A percentile compares a stretch with the other conserved stretches of the same genome.
These are phyloP conservation scores for Ceratopteris richardii DNA, from an alignment of 75 land plant genomes.

Conservation along the genomic window DNA sequence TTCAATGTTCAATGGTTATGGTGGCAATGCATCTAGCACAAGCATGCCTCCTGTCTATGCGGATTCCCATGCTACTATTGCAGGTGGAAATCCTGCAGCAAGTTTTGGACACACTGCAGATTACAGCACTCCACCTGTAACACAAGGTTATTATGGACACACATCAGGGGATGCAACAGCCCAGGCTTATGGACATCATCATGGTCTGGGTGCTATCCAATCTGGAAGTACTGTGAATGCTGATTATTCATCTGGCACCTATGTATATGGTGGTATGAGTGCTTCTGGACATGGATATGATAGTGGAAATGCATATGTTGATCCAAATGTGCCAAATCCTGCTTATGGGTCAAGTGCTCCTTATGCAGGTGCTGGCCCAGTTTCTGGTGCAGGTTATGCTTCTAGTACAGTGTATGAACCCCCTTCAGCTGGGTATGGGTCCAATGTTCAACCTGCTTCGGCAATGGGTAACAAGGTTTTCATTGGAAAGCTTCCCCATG, in stretches of 20 bases:
- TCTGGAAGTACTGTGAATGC: background rate
- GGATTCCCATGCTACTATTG: background rate
- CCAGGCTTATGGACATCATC: too few relatives aligned
- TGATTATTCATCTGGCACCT: background rate
- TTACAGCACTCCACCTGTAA: too few relatives aligned
- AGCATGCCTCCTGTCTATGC: background rate
- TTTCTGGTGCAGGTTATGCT: slow-evolving; percentile 4
- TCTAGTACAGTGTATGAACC: background rate
- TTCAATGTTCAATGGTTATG: background rate
- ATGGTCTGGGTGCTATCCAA: too few relatives aligned
- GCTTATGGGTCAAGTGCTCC: slow-evolving; percentile 89
- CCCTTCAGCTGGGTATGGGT: too few relatives aligned
- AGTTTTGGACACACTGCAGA: too few relatives aligned
- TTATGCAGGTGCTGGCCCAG: slow-evolving; percentile 50
- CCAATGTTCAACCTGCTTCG: slow-evolving; percentile 7
- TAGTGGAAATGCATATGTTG: background rate
- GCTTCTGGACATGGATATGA: background rate
- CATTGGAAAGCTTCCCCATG: slow-evolving; percentile 93
- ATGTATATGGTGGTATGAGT: background rate
- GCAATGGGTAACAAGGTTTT: slow-evolving; percentile 88
- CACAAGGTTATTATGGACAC: too few relatives aligned
- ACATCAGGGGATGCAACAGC: too few relatives aligned
- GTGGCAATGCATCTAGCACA: background rate
- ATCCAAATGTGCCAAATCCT: background rate
- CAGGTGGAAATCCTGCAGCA: background rate